Base-by-base conservation (phyloP, 192 early-diverging fungal genomes). In the Rhizoclosmatium sp. region DNA sequence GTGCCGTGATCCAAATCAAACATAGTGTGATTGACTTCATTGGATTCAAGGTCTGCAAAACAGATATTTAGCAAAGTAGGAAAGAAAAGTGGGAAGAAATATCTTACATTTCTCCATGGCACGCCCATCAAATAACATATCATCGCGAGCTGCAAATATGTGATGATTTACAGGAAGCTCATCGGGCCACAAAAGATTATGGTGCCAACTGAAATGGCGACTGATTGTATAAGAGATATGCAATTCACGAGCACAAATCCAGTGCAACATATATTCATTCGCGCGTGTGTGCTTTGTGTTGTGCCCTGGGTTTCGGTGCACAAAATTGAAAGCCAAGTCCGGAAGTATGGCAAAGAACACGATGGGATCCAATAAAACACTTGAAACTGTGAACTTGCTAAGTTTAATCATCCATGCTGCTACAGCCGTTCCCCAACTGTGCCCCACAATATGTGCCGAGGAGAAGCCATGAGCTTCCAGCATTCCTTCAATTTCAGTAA, bases 361-460 rank as follows among this genome's bases (percentile, higher is more conserved):
- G 51, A 93, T 90, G 2, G 92, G 92, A 39, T 93, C 92, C 44
- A 87, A 76, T 47, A 93, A 61, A 16, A 82, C 66, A 3, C 89
- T 89, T 2, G 79, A 80, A 31, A 89, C 85, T 7, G 75, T 64
- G 39, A 54, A 56, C 23, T 87, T 87, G 31, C 80, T 56, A 40
- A 85, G 79, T 47, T 88, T 87, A 59, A 88, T 80, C 59, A 93
- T 71, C 80, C 87, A 90, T 3, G 89, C 19, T 21, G 14, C 9
- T 1, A 89, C 81, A 47, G 86, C 87, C 3, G 92, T 88, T 4
- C 92, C 92, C 10, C 91, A 82, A 2, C 90, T 91, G 72, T 93
- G 92, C 3, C 87, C 89, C 19, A 93, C 87, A 74, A 92, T 90
- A 0, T 87, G 82, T 2, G 92, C 92, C 21, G 84, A 75, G 14